These are phyloP conservation scores for Patellaria atrata DNA, from an alignment of 495 filamentous ascomycete genomes.

Conservation along the genomic window DNA sequence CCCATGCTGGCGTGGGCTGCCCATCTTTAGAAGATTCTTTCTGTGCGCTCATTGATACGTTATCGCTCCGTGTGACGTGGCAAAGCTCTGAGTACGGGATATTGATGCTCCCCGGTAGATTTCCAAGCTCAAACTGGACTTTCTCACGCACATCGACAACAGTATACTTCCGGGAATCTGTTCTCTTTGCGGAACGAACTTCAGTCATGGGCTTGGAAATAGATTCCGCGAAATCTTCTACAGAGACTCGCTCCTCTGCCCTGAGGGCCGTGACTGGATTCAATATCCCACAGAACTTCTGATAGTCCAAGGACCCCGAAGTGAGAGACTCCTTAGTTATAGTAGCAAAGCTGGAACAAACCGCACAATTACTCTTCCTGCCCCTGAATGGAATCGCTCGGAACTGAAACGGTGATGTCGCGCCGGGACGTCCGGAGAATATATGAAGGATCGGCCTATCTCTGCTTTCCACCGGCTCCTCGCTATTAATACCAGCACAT, in stretches of 20 bases:
- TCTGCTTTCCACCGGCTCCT: no score
- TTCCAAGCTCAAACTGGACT: constrained; percentile 73
- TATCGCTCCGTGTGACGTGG: neutral
- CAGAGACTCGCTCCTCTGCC: constrained; percentile 47
- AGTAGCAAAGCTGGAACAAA: constrained; percentile 49
- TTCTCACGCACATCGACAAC: constrained; percentile 73
- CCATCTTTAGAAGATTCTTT: constrained; percentile 9
- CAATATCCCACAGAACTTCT: constrained; percentile 56
- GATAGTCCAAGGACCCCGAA: constrained; percentile 57
- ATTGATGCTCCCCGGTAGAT: constrained; percentile 58
- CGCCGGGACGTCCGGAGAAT: constrained; percentile 56
- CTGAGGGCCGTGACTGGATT: constrained; percentile 36
- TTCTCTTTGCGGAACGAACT: constrained; percentile 12
- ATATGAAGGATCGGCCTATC: constrained; percentile 55
- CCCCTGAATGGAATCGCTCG: constrained; percentile 56
- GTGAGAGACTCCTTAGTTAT: constrained; percentile 48
- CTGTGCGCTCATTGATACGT: neutral
- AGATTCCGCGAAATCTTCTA: constrained; percentile 35
- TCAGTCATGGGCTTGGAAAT: no score
- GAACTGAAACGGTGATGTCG: no score
- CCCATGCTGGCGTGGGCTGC: no score
- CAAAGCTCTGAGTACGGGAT: constrained; percentile 45
- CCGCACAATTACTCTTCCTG: constrained; percentile 52
- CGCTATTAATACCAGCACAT: constrained; percentile 26
- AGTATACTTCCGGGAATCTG: constrained; percentile 8